phyloP scores from a whole-genome alignment of 2,329 filamentous ascomycete genomes.

The Sporothrix brasiliensis region DNA sequence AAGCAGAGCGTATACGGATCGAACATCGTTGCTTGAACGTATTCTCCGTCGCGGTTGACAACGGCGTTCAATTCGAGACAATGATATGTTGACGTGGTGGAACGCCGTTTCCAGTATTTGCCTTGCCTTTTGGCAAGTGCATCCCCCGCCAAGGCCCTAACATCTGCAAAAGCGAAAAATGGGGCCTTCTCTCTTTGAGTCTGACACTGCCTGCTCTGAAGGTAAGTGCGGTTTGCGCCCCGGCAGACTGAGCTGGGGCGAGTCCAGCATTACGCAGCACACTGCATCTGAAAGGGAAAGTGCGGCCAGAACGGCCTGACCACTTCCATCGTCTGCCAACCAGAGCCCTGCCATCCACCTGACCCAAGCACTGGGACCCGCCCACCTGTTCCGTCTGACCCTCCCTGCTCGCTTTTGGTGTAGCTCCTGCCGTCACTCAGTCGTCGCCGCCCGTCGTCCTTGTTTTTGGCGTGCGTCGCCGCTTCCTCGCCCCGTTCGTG shows the following conservation, averaged over 20 bases:
- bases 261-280: constrained; percentile 27
- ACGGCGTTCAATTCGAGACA: constrained; percentile 13
- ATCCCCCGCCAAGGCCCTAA: constrained; percentile 26
- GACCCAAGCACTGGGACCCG: constrained; percentile 12
- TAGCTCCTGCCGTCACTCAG: constrained; percentile 25
- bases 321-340: neutral
- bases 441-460: constrained; percentile 10
- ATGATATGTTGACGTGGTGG: neutral
- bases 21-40: neutral
- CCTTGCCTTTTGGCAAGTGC: neutral
- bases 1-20: neutral
- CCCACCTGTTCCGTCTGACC: constrained; percentile 27
- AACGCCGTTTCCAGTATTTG: constrained; percentile 15
- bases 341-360: neutral
- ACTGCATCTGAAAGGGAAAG: neutral
- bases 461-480: constrained; percentile 12
- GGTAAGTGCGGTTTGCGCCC: neutral
- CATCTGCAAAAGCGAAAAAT: neutral
- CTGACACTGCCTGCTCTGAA: neutral
- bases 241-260: neutral
- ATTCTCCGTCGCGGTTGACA: neutral
- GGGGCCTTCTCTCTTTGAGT: neutral
- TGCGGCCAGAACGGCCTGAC: neutral
- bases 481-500: no score
- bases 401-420: constrained; percentile 8